Evolutionary conservation across 2,329 filamentous ascomycete genomes (phyloP).

Genomic region (Aspergillus pseudonomiae): DNA sequence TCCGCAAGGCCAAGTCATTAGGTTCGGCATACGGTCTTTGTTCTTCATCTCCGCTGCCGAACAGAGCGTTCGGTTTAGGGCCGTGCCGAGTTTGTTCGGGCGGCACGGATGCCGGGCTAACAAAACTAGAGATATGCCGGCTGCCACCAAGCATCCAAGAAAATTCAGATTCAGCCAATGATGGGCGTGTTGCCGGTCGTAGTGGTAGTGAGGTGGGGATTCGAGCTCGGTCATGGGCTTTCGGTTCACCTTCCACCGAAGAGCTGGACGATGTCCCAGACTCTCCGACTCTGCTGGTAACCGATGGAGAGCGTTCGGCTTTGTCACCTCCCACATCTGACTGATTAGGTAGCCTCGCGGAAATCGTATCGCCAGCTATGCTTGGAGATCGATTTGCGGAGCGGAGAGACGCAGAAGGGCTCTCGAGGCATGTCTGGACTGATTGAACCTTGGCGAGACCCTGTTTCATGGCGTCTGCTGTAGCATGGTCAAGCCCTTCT

Average conservation of each 20-base stretch:
- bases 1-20: slow-evolving; percentile 45
- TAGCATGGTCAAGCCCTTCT: slow-evolving; percentile 26
- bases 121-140: slow-evolving; percentile 48
- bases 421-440: slow-evolving; percentile 48
- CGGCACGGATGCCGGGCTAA: slow-evolving; percentile 47
- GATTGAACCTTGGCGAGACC: slow-evolving; percentile 46
- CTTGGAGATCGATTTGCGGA: slow-evolving; percentile 9
- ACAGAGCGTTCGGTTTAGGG: slow-evolving; percentile 36
- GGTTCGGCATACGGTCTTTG: slow-evolving; percentile 34
- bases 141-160: slow-evolving; percentile 55
- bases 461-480: slow-evolving; percentile 37
- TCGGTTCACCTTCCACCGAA: slow-evolving; percentile 12
- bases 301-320: slow-evolving; percentile 8
- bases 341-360: slow-evolving; percentile 7
- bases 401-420: slow-evolving; percentile 37
- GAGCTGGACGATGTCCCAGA: slow-evolving; percentile 13
- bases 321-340: slow-evolving; percentile 5
- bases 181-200: slow-evolving; percentile 38
- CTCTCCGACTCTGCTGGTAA: slow-evolving; percentile 6
- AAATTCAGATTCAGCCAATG: slow-evolving; percentile 51
- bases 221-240: slow-evolving; percentile 7
- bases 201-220: slow-evolving; percentile 25
- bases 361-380: slow-evolving; percentile 8
- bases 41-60: slow-evolving; percentile 37
- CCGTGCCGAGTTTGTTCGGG: slow-evolving; percentile 47